Base-by-base conservation (phyloP, 768 basidiomycete species). In the Mrakia frigida region DNA sequence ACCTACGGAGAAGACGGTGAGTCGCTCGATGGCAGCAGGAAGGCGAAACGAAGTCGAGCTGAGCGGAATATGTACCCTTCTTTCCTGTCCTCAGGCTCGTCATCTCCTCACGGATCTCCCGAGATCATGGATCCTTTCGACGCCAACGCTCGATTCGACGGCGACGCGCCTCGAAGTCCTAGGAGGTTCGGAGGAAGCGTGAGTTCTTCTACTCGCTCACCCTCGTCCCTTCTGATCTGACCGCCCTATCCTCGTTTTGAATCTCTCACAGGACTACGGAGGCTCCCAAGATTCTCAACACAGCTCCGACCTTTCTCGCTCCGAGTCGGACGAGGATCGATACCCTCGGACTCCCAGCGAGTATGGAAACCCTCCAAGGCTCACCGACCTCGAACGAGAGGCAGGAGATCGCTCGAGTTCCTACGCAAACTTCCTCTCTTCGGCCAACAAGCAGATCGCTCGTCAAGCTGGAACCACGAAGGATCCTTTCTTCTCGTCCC, bases 361-460 rank as follows among this genome's bases (percentile, higher is more conserved):
- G 25, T 69, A 52, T 21, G 75, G 75, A 18, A 28, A 65, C 33
- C 70, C 69, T 37, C 21, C 23, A 3, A 50, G 25, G 46, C 28
- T 28, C 33, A 72, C 6, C 52, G 41, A 53, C n/a, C 71, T 76
- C n/a, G 75, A 76, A 70, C 21, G 61, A 28, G 16, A 61, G 61
- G 75, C 75, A 18, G 75, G 75, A 33, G 75, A 74, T 28, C 77
- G 70, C 21, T 77, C 77, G n/a, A 74, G 72, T 75, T 88, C 87
- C 14, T 97, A 89, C 82, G 87, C 86, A 74, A 87, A 89, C 80
- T 97, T 97, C 86, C 84, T 96, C 79, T 90, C 91, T 79, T 88
- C 89, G 78, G 94, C 92, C 16, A 96, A 96, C 74, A 60, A 46
- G 69, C 89, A 89, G 52, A 94, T 97, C 73, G 91, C 90, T 9